A percentile compares a stretch with the other conserved stretches of the same genome.
phyloP scores from a whole-genome alignment of 768 basidiomycete genomes.

The Erythrobasidium yunnanense region DNA sequence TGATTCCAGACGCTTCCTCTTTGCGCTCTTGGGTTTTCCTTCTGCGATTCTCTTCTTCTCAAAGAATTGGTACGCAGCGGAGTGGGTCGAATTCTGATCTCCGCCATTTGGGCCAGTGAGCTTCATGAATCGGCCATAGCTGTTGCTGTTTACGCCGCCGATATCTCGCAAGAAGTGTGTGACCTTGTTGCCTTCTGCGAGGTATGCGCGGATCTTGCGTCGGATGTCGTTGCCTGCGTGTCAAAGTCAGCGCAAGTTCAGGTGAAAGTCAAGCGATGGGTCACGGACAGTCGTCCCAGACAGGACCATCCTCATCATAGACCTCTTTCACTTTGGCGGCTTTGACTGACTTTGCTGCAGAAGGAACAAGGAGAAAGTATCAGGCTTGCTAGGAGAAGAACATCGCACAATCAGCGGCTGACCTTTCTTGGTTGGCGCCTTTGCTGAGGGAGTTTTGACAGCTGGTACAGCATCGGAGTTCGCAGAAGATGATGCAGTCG shows the following conservation, averaged over 20 bases:
- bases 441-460: too few species aligned
- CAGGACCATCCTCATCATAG: not conserved
- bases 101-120: not conserved
- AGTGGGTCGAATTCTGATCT: not conserved
- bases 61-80: not conserved
- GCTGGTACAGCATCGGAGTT: too few species aligned
- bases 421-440: too few species aligned
- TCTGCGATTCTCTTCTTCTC: not conserved
- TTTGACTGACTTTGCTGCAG: too few species aligned
- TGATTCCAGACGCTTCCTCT: not conserved
- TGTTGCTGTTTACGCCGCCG: not conserved
- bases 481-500: too few species aligned
- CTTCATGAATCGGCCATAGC: not conserved
- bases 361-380: too few species aligned
- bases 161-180: not conserved
- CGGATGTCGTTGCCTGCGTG: conserved; percentile 2
- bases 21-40: not conserved
- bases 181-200: not conserved
- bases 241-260: too few species aligned
- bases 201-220: not conserved
- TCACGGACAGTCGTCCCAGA: not conserved
- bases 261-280: too few species aligned
- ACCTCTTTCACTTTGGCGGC: not conserved
- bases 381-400: too few species aligned
- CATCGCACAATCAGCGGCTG: too few species aligned